Evolutionary conservation across 2,329 filamentous ascomycete genomes (phyloP), one percentile per base, ranked within the genome.

Genomic region (Thelonectria discophora): DNA sequence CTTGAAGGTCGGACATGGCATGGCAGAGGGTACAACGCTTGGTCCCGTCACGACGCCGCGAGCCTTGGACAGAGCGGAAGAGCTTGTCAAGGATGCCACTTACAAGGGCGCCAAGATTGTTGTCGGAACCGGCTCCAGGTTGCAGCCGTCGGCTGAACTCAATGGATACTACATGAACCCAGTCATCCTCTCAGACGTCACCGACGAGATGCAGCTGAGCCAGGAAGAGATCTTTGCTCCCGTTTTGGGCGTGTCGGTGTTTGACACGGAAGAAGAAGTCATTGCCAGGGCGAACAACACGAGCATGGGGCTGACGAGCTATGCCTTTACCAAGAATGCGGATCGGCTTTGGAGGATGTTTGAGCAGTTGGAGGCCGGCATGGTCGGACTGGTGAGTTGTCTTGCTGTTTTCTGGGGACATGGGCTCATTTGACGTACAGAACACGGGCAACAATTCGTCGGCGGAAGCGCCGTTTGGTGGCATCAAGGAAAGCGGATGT

Each of bases 151-250:
- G 1, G 5, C 24, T 1, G 39, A 30, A 1, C n/a, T 2, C 1
- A 86, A 87, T 4, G 77, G 80, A 6, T 90, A 90, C 75, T 92
- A 91, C 77, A 91, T 87, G 77, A 80, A 88, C 66, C 88, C 88
- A 1, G 91, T 89, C 0, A 87, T 92, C 27, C 80, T 93, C 55
- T 84, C 86, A 13, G 84, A 86, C 49, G 89, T 90, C 82, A 90
- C 78, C 12, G 80, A 81, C 63, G 83, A 88, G 39, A 92, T 92
- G 90, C 77, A 82, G 58, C 79, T 92, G 62, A 84, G 87, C 24
- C 79, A 80, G 2, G 89, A 92, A 66, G 90, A 92, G 75, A 92
- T 89, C 0, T 92, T 92, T 69, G 90, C 89, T 1, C 90, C 90
- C 2, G 83, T 92, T 0, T 88, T 89, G 0, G 89, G 87, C 1